phyloP scores from a whole-genome alignment of 108 stramenopile genomes.

The Nannochloropsis salina region DNA sequence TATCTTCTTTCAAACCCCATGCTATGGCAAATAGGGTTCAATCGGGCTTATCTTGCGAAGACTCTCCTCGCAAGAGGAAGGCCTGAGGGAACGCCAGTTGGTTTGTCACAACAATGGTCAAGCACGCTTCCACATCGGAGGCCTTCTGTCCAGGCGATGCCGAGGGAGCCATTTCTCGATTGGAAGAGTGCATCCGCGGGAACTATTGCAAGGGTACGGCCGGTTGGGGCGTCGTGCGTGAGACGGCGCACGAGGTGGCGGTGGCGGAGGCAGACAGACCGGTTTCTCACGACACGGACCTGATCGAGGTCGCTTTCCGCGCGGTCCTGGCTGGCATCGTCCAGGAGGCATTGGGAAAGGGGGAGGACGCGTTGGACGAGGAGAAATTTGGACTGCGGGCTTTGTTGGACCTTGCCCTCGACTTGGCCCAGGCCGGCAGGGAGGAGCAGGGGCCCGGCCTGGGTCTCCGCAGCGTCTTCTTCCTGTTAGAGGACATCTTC shows the following conservation, averaged over 20 bases:
- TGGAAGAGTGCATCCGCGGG: slow-evolving; percentile 7
- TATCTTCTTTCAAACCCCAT: too few relatives aligned
- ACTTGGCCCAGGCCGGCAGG: not conserved
- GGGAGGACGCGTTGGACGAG: not conserved
- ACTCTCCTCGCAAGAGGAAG: too few relatives aligned
- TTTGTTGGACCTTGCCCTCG: not conserved
- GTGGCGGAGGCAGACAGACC: not conserved
- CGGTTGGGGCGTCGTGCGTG: not conserved
- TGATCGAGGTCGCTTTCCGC: not conserved
- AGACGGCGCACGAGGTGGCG: not conserved
- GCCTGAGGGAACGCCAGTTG: too few relatives aligned
- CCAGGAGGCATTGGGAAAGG: not conserved
- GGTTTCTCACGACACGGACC: not conserved
- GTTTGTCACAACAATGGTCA: too few relatives aligned
- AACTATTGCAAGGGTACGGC: not conserved
- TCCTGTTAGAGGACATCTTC: slow-evolving; percentile 17
- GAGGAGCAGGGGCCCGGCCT: not conserved
- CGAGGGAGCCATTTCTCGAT: not conserved
- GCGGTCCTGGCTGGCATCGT: not conserved
- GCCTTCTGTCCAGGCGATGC: not conserved
- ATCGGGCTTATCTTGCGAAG: too few relatives aligned
- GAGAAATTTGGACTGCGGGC: not conserved
- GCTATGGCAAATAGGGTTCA: too few relatives aligned
- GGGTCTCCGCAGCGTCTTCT: not conserved
- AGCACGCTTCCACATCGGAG: too few relatives aligned